phyloP scores from a whole-genome alignment of 177 flowering plant genomes.

The Vitis hybrid region DNA sequence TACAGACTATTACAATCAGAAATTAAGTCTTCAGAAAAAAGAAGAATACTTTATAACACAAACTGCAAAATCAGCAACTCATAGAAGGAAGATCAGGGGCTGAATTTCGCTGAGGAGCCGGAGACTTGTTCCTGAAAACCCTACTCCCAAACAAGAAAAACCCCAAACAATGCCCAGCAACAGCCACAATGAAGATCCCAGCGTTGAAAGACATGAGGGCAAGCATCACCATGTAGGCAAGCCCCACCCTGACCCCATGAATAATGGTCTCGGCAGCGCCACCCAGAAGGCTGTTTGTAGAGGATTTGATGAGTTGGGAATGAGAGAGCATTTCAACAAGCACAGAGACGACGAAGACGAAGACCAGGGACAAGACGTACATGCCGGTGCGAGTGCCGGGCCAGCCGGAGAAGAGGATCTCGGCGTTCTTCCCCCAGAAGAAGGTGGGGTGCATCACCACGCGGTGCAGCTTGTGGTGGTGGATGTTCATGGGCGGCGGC shows the following conservation, averaged over 20 bases:
- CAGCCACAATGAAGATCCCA: conserved; percentile 23
- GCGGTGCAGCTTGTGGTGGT: not conserved
- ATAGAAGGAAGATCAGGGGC: conserved; percentile 4
- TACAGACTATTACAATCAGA: too few species aligned
- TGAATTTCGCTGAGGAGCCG: not conserved
- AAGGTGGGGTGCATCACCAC: conserved; percentile 23
- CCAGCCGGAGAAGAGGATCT: conserved; percentile 12
- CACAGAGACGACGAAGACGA: conserved; percentile 22
- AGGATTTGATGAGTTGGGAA: conserved; percentile 5
- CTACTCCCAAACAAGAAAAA: conserved; percentile 14
- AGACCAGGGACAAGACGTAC: conserved; percentile 9
- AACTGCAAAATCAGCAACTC: conserved; percentile 7
- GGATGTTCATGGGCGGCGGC: not conserved
- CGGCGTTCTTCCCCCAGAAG: conserved; percentile 13
- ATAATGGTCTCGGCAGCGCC: conserved; percentile 12
- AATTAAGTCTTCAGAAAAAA: too few species aligned
- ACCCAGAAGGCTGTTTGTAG: not conserved
- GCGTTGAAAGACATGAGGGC: conserved; percentile 31
- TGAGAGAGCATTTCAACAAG: conserved; percentile 21
- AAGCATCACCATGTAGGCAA: conserved; percentile 33
- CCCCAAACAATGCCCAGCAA: conserved; percentile 14
- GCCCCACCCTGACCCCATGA: conserved; percentile 22
- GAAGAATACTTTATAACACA: too few species aligned
- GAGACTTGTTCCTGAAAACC: not conserved
- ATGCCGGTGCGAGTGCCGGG: conserved; percentile 11